Percentiles rank a stretch among this genome's conserved stretches.
phyloP scores from a whole-genome alignment of 108 stramenopile species.

The Nannochloropsis granulata region DNA sequence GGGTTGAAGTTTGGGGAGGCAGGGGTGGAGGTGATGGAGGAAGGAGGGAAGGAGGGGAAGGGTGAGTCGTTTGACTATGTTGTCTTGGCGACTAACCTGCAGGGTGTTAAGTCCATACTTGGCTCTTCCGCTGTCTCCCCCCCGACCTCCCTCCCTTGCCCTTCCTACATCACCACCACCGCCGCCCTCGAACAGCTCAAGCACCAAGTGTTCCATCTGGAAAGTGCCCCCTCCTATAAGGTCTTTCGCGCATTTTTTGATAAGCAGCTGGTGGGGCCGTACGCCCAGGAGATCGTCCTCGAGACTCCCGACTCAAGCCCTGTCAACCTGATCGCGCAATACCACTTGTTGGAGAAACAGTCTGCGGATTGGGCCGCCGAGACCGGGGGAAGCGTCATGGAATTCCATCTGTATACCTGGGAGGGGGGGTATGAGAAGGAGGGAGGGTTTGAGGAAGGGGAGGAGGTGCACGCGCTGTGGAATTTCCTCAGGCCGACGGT shows the following conservation, averaged over 20 bases:
- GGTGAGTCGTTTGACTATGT: background rate
- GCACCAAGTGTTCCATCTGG: background rate
- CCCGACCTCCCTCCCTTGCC: background rate
- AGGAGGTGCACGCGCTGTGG: background rate
- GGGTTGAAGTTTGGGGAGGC: background rate
- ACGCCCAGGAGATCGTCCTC: background rate
- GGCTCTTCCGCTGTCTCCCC: background rate
- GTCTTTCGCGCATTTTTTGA: background rate
- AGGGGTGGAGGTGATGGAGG: background rate
- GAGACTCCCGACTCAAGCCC: background rate
- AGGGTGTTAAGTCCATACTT: background rate
- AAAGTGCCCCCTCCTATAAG: background rate
- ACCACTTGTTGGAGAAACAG: background rate
- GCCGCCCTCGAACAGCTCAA: background rate
- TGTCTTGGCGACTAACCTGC: background rate
- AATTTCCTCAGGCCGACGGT: background rate
- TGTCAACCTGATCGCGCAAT: background rate
- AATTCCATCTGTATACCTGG: background rate
- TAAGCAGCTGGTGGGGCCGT: background rate
- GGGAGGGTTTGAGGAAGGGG: background rate
- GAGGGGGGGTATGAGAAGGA: background rate
- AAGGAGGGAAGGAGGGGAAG: background rate
- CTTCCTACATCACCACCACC: background rate
- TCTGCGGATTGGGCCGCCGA: background rate
- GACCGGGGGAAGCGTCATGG: background rate